A percentile compares a stretch with the other conserved stretches of the same genome.
phyloP scores from a whole-genome alignment of 2,329 filamentous ascomycete genomes.

The Trichoderma breve region DNA sequence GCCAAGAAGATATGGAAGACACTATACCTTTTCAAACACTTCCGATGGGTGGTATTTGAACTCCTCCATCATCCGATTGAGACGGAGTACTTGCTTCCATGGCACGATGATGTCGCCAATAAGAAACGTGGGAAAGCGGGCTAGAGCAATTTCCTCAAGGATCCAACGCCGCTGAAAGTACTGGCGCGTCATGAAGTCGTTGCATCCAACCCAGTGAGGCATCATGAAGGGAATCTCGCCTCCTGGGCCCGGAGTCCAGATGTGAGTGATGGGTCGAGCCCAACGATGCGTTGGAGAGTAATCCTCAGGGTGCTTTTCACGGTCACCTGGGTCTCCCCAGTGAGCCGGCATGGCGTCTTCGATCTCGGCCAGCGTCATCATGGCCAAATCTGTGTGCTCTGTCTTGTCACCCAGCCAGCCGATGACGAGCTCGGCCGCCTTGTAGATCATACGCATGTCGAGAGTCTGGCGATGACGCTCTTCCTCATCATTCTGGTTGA shows the following conservation, averaged over 20 bases:
- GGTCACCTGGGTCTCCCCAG: slow-evolving; percentile 12
- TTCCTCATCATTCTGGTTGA: slow-evolving; percentile 22
- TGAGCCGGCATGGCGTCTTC: slow-evolving; percentile 9
- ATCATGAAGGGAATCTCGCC: slow-evolving; percentile 4
- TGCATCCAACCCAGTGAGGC: slow-evolving; percentile 5
- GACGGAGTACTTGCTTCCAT: slow-evolving; percentile 13
- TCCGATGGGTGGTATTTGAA: slow-evolving; percentile 4
- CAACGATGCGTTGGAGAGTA: slow-evolving; percentile 6
- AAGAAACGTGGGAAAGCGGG: slow-evolving; percentile 12
- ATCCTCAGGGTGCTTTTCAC: slow-evolving; percentile 4
- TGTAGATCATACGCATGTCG: slow-evolving; percentile 24
- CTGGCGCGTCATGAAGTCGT: slow-evolving; percentile 13
- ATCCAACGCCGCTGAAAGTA: slow-evolving; percentile 15
- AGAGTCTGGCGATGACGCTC: slow-evolving; percentile 21
- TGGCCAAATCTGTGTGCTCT: not conserved
- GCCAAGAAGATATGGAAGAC: not conserved
- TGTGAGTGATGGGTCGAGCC: not conserved
- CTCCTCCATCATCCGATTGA: slow-evolving; percentile 13
- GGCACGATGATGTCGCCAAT: slow-evolving; percentile 12
- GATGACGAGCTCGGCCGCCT: slow-evolving; percentile 16
- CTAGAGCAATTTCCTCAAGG: slow-evolving; percentile 7
- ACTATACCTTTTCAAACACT: not conserved
- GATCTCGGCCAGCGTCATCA: not conserved
- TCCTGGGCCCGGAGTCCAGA: not conserved
- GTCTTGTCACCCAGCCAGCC: slow-evolving; percentile 22